phyloP scores from a whole-genome alignment of 164 flowering plant species.

The Dillenia turbinata region DNA sequence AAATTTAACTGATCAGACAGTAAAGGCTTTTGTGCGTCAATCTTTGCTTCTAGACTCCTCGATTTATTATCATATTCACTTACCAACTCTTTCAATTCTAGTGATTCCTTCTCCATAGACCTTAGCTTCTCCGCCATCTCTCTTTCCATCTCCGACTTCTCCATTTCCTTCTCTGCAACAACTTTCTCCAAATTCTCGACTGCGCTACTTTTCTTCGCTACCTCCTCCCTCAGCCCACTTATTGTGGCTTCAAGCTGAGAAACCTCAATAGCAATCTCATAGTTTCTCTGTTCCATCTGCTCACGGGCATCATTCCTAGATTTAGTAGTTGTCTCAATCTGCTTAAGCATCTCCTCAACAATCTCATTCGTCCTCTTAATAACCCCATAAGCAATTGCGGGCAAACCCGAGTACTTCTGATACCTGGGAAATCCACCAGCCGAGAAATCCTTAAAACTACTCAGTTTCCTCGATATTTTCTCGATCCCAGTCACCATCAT shows the following conservation, averaged over 20 bases:
- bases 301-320: constrained; percentile 74
- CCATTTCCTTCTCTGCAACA: constrained; percentile 46
- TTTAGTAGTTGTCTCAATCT: constrained; percentile 54
- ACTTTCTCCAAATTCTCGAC: constrained; percentile 46
- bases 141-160: constrained; percentile 42
- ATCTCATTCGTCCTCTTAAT: constrained; percentile 89
- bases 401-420: constrained; percentile 72
- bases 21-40: constrained; percentile 60
- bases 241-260: constrained; percentile 90
- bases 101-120: constrained; percentile 34
- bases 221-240: constrained; percentile 62
- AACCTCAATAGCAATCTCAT: constrained; percentile 95
- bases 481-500: constrained; percentile 84
- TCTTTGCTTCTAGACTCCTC: constrained; percentile 45
- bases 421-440: constrained; percentile 69
- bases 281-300: constrained; percentile 85
- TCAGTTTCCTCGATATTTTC: constrained; percentile 75
- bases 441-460: constrained; percentile 57
- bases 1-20: constrained; percentile 66
- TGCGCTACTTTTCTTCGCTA: constrained; percentile 37
- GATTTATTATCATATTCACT: constrained; percentile 46
- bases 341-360: constrained; percentile 77
- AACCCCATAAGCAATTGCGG: constrained; percentile 84
- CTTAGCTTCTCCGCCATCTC: constrained; percentile 41
- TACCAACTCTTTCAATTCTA: constrained; percentile 40